Evolutionary conservation across 2,329 filamentous ascomycete species (phyloP).

Genomic region (Fusarium coffeatum): DNA sequence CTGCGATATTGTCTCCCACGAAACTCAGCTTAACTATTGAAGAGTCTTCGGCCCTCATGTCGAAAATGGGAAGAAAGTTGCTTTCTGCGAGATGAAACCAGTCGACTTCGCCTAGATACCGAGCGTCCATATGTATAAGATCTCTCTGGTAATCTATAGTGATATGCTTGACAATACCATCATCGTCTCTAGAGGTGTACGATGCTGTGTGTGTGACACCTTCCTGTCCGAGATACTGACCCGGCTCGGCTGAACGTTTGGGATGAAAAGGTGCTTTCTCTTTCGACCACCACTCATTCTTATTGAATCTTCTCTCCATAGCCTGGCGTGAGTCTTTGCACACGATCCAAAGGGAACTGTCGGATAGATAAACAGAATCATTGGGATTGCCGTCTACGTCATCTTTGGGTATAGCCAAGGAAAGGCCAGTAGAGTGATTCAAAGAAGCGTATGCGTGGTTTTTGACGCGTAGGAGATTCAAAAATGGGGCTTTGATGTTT

Average conservation of each 20-base stretch:
- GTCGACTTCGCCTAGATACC: not conserved
- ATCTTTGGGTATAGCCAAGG: constrained; percentile 12
- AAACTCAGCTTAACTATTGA: not conserved
- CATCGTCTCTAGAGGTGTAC: not conserved
- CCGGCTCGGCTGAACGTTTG: not conserved
- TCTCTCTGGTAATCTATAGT: constrained; percentile 15
- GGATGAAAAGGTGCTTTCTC: not conserved
- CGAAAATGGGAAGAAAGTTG: not conserved
- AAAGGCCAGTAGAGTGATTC: not conserved
- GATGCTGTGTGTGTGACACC: constrained; percentile 6
- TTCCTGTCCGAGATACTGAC: not conserved
- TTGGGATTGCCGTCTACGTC: constrained; percentile 5
- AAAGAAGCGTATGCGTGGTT: no score
- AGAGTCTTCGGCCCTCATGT: accelerated
- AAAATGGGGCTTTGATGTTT: not conserved
- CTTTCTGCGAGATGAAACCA: not conserved
- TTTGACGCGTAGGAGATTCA: not conserved
- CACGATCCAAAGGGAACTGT: constrained; percentile 24
- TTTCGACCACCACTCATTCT: constrained; percentile 35
- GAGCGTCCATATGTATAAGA: constrained; percentile 16
- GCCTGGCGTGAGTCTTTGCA: constrained; percentile 24
- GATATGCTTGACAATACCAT: not conserved
- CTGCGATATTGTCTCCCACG: constrained; percentile 14
- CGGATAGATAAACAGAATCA: constrained; percentile 24
- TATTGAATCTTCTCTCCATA: constrained; percentile 12